Evolutionary conservation across 176 grass and related monocot genomes (phyloP).

Genomic region (Zea mays): DNA sequence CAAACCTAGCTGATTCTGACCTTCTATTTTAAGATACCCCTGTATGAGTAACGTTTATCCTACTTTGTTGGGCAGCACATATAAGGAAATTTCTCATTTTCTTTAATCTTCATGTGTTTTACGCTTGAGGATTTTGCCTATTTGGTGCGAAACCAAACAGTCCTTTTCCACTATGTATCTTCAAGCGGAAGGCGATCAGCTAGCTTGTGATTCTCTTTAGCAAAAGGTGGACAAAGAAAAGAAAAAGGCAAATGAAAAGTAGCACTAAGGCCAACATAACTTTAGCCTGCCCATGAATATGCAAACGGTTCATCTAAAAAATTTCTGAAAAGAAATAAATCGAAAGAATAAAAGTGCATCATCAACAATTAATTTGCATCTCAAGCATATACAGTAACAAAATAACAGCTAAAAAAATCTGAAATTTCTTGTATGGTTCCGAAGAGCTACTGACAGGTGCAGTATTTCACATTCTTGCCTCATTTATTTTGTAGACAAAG

Average conservation of each 20-base stretch:
- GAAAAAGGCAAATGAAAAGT: slow-evolving; percentile 30
- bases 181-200: slow-evolving; percentile 35
- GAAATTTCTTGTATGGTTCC: slow-evolving; percentile 18
- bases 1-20: not conserved
- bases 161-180: slow-evolving; percentile 35
- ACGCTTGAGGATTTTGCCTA: slow-evolving; percentile 9
- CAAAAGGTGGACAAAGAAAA: slow-evolving; percentile 36
- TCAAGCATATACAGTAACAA: not conserved
- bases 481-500: slow-evolving; percentile 44
- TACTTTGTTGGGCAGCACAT: slow-evolving; percentile 15
- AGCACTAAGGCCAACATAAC: slow-evolving; percentile 36
- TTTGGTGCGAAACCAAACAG: slow-evolving; percentile 29
- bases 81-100: slow-evolving; percentile 17
- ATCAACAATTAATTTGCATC: slow-evolving; percentile 22
- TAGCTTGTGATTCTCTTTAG: slow-evolving; percentile 42
- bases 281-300: slow-evolving; percentile 32
- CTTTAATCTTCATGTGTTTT: slow-evolving; percentile 22
- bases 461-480: slow-evolving; percentile 25
- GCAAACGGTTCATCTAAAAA: slow-evolving; percentile 10
- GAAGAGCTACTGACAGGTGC: slow-evolving; percentile 26
- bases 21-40: not conserved
- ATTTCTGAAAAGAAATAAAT: slow-evolving; percentile 13
- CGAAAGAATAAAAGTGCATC: slow-evolving; percentile 18
- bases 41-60: not conserved
- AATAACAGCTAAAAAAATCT: slow-evolving; percentile 8